Conservation (phyloP, 176 grass and related monocot genomes). For the Puccinellia tenuiflora region DNA sequence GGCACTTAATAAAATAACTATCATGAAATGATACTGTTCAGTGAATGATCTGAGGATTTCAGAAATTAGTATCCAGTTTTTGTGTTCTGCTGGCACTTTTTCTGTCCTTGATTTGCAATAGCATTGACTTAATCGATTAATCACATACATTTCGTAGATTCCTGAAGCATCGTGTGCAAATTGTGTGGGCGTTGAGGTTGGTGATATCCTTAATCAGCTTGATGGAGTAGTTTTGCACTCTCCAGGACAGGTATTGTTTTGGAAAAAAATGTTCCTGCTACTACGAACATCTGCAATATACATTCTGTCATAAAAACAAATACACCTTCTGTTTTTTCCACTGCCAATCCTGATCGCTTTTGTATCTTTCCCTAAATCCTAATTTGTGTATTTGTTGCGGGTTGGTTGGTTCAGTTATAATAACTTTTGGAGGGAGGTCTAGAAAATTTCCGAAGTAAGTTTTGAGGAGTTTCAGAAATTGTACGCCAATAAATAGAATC, state of each 20-base stretch:
- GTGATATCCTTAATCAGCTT: not conserved
- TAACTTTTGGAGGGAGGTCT: not conserved
- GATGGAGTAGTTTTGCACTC: conserved; percentile 1
- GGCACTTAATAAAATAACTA: not conserved
- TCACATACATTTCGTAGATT: not conserved
- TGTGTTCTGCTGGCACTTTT: not conserved
- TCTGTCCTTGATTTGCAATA: not conserved
- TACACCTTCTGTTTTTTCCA: not conserved
- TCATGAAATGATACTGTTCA: not conserved
- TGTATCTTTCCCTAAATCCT: not conserved
- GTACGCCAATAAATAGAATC: not conserved
- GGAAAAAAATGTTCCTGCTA: not conserved
- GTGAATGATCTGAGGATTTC: not conserved
- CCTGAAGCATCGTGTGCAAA: not conserved
- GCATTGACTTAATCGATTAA: not conserved
- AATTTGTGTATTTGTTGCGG: not conserved
- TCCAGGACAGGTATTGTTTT: not conserved
- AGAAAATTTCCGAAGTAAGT: not conserved
- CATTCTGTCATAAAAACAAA: not conserved
- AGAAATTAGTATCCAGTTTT: not conserved
- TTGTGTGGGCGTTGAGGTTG: conserved; percentile 12
- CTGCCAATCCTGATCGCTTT: not conserved
- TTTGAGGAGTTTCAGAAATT: not conserved
- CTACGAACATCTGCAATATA: not conserved
- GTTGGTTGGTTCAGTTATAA: not conserved